Base-by-base conservation (phyloP, 225 moss, liverwort and hornwort species). In the Thuidium tamariscinum region DNA sequence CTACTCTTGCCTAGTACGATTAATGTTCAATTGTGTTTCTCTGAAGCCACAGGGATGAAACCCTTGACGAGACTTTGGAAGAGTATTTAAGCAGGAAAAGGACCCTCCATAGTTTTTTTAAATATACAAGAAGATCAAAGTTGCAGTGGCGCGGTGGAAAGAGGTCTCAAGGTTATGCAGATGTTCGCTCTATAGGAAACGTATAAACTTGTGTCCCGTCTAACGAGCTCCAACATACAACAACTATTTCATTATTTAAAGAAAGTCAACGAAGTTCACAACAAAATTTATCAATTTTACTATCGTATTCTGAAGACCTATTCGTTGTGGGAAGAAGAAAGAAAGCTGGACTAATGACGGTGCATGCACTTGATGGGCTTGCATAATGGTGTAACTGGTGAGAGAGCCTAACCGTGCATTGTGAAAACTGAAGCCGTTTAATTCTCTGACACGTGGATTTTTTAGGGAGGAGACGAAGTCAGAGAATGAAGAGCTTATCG, bases 31-130 rank as follows among this genome's bases (percentile, higher is more conserved):
- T 87, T 84, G 76, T 86, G 82, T 90, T 84, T 87, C 87, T 81
- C 87, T 89, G 92, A 89, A 88, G 90, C 87, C 85, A 90, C 90
- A 92, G 91, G 85, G 88, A 87, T 88, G 89, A 89, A 82, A 81
- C 85, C 84, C 70, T 84, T 67, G 92, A 91, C 88, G 91, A 93
- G 79, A 76, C 86, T 88, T 86, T 89, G 91, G 88, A 86, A 88
- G 85, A 84, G 39, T 86, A 88, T 82, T 83, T 91, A 87, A 86
- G 87, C 89, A 83, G 89, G 84, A 84, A 88, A 89, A 89, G 80
- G 87, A 66, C 60, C 44, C 88, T 91, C 70, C 89, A 91, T 91
- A 88, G 89, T 84, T 91, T 82, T 80, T 77, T 75, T 91, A 93
- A 91, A 75, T 88, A 86, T 70, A 46, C 88, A 74, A 88, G 89